Evolutionary conservation across 192 early-diverging fungal genomes (phyloP), one percentile per base, ranked within the genome.

Genomic region (Entophlyctis helioformis): DNA sequence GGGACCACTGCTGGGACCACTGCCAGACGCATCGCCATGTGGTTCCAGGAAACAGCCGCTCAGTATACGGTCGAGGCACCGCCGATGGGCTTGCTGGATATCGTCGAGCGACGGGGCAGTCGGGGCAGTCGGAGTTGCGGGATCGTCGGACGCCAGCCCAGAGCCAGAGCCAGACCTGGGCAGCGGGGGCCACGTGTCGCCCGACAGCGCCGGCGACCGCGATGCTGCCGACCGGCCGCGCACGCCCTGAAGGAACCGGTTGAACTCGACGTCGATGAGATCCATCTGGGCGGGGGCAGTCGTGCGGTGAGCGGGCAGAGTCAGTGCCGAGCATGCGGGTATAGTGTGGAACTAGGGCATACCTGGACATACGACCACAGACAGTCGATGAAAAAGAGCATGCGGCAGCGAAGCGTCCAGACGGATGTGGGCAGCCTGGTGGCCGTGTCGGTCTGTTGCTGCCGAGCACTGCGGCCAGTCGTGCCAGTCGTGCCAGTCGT

Each of bases 291-390:
- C 7, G 37, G 5, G 13, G 1, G 22, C 10, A 44, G 7, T 9
- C 13, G 19, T 36, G 31, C 29, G 24, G n/a, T n/a, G n/a, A n/a
- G n/a, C n/a, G n/a, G n/a, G n/a, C n/a, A n/a, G 20, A 7, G 25
- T 16, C 12, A 8, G 44, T 33, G 22, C 3, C 0, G 31, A 20
- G 21, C 28, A 36, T 48, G 2, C 2, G n/a, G 9, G 10, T n/a
- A 3, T 31, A 7, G 25, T 12, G 6, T 11, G 26, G 19, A 35
- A 15, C n/a, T 18, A 23, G 13, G 19, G 37, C 51, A 26, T 39
- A 85, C 82, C 74, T 86, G 84, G 6, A 82, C 50, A 60, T 84
- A 80, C 5, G 58, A 56, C 81, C 84, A 86, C 22, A 86, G 44
- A 37, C 70, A 64, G 51, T 86, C 78, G 0, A 82, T 55, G 53